These are phyloP conservation scores for Piper longum DNA, from an alignment of 164 flowering plant genomes.

Conservation along the genomic window DNA sequence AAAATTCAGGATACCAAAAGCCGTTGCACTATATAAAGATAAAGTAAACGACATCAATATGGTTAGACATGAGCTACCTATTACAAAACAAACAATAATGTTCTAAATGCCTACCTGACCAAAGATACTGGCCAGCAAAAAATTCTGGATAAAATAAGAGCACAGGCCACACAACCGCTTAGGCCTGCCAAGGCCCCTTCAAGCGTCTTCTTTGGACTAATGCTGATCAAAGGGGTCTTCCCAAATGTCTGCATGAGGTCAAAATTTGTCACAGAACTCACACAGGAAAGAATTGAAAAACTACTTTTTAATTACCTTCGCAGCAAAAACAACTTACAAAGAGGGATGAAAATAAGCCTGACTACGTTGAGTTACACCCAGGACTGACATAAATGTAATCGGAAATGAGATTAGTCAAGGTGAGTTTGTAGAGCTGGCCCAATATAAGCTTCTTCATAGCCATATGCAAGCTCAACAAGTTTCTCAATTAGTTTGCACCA, in stretches of 20 bases:
- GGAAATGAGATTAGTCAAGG: not conserved
- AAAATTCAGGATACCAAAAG: constrained; percentile 72
- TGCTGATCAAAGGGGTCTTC: constrained; percentile 70
- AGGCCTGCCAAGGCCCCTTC: constrained; percentile 85
- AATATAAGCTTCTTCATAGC: too few relatives aligned
- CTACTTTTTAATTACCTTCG: too few relatives aligned
- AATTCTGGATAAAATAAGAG: constrained; percentile 47
- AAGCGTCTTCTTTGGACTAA: constrained; percentile 98
- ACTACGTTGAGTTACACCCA: not conserved
- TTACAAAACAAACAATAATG: not conserved
- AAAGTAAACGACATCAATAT: constrained; percentile 1
- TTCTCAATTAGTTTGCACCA: not conserved
- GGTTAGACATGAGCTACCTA: not conserved
- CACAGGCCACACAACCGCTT: constrained; percentile 67
- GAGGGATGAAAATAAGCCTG: too few relatives aligned
- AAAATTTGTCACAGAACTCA: not conserved
- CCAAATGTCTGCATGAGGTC: constrained; percentile 66
- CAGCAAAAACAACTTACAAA: not conserved
- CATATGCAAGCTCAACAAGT: too few relatives aligned
- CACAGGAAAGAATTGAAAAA: not conserved
- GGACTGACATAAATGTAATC: too few relatives aligned
- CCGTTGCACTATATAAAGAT: constrained; percentile 41
- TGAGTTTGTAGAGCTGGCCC: not conserved
- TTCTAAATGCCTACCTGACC: constrained; percentile 33
- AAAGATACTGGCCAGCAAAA: constrained; percentile 73